Conservation (phyloP, 2,329 filamentous ascomycete species). For the Cladobotryum mycophilum region DNA sequence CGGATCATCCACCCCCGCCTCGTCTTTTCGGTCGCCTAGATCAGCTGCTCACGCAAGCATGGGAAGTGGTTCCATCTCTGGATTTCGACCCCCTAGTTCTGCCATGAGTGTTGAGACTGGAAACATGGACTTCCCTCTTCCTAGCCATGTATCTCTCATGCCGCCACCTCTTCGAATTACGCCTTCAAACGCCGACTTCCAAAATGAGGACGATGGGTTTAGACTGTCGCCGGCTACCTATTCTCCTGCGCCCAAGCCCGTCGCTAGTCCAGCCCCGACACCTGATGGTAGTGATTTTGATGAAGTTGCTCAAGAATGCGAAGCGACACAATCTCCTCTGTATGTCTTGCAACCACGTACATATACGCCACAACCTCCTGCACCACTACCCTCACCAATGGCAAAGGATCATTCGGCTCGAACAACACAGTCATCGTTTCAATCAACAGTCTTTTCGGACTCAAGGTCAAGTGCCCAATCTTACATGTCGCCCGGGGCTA, state of each 20-base stretch:
- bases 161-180: slow-evolving; percentile 13
- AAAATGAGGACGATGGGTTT: background rate
- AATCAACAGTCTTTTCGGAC: slow-evolving; percentile 17
- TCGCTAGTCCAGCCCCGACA: no score
- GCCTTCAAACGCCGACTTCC: background rate
- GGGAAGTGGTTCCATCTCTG: slow-evolving; percentile 14
- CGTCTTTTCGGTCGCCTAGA: background rate
- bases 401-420: slow-evolving; percentile 21
- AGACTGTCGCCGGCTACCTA: background rate
- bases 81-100: slow-evolving; percentile 7
- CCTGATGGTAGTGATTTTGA: background rate
- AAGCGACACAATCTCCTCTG: slow-evolving; percentile 30
- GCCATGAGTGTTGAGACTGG: slow-evolving; percentile 12
- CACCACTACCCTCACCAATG: slow-evolving; percentile 39
- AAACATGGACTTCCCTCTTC: slow-evolving; percentile 18
- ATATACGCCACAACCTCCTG: slow-evolving; percentile 47
- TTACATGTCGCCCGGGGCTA: background rate
- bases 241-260: background rate
- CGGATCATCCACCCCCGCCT: background rate
- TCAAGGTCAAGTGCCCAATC: background rate
- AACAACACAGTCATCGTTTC: slow-evolving; percentile 10
- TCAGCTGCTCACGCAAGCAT: slow-evolving; percentile 12
- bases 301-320: slow-evolving; percentile 13
- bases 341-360: slow-evolving; percentile 52
- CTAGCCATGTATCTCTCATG: slow-evolving; percentile 16